phyloP scores from a whole-genome alignment of 139 green algal genomes.

The Micromonas commoda region DNA sequence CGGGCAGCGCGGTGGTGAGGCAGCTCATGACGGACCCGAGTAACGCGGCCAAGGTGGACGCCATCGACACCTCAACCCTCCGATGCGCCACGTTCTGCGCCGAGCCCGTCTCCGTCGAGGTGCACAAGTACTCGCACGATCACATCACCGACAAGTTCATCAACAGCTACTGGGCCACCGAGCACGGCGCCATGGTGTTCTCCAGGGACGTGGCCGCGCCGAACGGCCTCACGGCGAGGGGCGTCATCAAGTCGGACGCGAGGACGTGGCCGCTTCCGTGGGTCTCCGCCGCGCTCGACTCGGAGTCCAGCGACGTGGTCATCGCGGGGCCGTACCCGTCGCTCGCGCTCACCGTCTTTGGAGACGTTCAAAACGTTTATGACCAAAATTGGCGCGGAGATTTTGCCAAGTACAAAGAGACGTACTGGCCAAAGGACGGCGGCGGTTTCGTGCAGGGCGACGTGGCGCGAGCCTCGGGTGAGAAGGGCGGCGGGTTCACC shows the following conservation, averaged over 20 bases:
- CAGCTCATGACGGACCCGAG: background rate
- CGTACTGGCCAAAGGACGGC: background rate
- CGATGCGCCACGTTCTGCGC: background rate
- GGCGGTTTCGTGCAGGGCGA: background rate
- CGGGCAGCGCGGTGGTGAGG: background rate
- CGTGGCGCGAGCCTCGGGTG: background rate
- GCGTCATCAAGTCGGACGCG: background rate
- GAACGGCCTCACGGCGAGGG: no score
- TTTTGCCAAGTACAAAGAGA: background rate
- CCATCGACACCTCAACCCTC: background rate
- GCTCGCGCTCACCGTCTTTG: background rate
- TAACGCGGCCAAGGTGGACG: background rate
- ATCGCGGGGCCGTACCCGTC: background rate
- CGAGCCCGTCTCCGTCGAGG: background rate
- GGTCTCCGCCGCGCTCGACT: background rate
- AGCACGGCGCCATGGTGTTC: background rate
- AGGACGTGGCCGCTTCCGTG: background rate
- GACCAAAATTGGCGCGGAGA: background rate
- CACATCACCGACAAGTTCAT: background rate
- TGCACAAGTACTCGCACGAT: background rate
- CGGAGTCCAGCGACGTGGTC: background rate
- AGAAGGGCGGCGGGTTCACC: background rate
- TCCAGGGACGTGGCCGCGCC: background rate
- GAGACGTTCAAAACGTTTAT: background rate
- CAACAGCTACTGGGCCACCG: background rate